Conservation (phyloP, 1,284 basidiomycete genomes). For the Porogramme epimiltina region DNA sequence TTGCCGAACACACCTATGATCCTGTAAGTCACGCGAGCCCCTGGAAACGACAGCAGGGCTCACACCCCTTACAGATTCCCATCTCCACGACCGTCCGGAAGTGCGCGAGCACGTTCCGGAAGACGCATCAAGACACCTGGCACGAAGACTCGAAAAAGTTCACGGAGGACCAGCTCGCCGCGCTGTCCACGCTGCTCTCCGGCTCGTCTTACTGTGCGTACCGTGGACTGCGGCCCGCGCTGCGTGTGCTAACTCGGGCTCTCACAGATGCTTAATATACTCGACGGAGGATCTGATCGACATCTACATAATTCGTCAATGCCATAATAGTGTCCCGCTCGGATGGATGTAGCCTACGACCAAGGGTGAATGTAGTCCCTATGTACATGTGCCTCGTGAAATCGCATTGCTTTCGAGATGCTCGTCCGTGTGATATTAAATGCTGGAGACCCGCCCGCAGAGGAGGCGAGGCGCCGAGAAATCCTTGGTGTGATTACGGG, state of each 20-base stretch:
- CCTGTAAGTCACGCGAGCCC: constrained; percentile 48
- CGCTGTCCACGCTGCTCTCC: constrained; percentile 70
- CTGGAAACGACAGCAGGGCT: no score
- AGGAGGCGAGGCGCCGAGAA: background rate
- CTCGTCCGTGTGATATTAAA: background rate
- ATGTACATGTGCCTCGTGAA: constrained; percentile 10
- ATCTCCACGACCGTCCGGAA: constrained; percentile 74
- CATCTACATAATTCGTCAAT: constrained; percentile 14
- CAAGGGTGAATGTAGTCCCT: constrained; percentile 5
- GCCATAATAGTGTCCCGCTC: constrained; percentile 6
- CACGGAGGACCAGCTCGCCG: constrained; percentile 69
- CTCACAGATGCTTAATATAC: constrained; percentile 36
- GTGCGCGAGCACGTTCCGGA: constrained; percentile 75
- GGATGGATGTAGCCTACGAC: constrained; percentile 6
- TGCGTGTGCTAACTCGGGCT: background rate
- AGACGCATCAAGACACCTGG: constrained; percentile 85
- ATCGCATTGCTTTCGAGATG: background rate
- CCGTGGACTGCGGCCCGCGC: no score
- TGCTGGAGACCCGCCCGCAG: constrained; percentile 1
- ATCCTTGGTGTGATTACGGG: constrained; percentile 10
- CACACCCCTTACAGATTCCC: constrained; percentile 50
- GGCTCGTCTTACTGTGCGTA: constrained; percentile 74
- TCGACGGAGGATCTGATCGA: background rate
- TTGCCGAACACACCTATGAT: constrained; percentile 83
- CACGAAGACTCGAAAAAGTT: constrained; percentile 80